phyloP scores from a whole-genome alignment of 192 early-diverging fungal genomes.

The Coemansia sp. region DNA sequence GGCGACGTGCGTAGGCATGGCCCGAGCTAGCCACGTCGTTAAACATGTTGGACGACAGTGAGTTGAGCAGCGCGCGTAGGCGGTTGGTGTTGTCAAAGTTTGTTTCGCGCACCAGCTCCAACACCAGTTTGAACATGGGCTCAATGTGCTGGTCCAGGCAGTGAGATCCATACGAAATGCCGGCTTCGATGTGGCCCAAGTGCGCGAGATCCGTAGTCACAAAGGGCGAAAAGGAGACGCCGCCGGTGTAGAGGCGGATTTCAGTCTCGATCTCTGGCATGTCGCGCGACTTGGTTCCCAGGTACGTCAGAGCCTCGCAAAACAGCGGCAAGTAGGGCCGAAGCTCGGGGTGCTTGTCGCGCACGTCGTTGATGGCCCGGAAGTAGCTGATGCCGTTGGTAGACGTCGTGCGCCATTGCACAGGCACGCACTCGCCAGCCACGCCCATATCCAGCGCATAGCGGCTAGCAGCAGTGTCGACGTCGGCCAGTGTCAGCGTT shows the following conservation, averaged over 20 bases:
- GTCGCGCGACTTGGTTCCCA: conserved; percentile 60
- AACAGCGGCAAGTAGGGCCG: conserved; percentile 76
- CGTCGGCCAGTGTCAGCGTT: conserved; percentile 76
- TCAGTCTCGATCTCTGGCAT: conserved; percentile 87
- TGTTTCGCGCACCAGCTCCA: conserved; percentile 68
- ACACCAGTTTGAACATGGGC: conserved; percentile 69
- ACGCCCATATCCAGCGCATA: conserved; percentile 54
- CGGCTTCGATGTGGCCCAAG: conserved; percentile 62
- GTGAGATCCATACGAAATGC: conserved; percentile 61
- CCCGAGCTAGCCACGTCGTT: conserved; percentile 81
- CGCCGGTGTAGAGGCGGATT: conserved; percentile 80
- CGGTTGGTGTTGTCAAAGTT: conserved; percentile 69
- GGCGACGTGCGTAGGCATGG: conserved; percentile 74
- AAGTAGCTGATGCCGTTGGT: conserved; percentile 95
- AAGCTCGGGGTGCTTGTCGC: conserved; percentile 62
- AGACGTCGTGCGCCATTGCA: conserved; percentile 72
- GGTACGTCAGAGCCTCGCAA: conserved; percentile 61
- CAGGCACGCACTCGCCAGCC: conserved; percentile 50
- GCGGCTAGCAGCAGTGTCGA: conserved; percentile 57
- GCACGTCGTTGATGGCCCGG: conserved; percentile 64
- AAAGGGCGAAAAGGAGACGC: conserved; percentile 68
- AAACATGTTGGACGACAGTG: conserved; percentile 67
- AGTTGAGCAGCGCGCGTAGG: conserved; percentile 71
- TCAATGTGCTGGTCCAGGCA: conserved; percentile 72
- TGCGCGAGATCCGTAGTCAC: conserved; percentile 64